Evolutionary conservation across 352 stramenopile genomes (phyloP), one percentile per base, ranked within the genome.

Genomic region (Halophytophthora batemanensis): DNA sequence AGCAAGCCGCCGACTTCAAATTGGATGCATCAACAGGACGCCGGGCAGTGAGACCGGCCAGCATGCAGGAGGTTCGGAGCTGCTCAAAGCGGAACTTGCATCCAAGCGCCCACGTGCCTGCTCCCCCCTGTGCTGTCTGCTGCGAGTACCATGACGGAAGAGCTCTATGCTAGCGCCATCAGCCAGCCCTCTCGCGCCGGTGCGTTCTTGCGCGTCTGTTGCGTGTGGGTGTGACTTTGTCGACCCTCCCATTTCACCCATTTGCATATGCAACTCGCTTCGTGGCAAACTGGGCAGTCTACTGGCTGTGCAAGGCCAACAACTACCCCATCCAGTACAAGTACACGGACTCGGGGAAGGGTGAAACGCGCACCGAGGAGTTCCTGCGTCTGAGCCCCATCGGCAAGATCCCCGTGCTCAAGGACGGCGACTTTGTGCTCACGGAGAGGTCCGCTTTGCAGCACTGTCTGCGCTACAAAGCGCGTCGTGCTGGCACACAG

Each of bases 221-320:
- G 4, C 25, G 4, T 31, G 25, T 31, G 25, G 4, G 25, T 8
- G 25, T 31, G 25, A 31, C 4, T 31, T 8, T 31, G 8, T 8
- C 25, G 8, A 8, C 25, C 4, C 25, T 8, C 8, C 25, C 25
- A 31, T 31, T 8, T 31, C 25, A 31, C 25, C 8, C 8, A 8
- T 31, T 10, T 31, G 25, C 25, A 8, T 31, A 8, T 31, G 25
- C 25, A 8, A 31, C 25, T 31, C 25, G 25, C 25, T 31, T 10
- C 25, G 8, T 31, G 25, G 8, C 25, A 8, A 31, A 31, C 25
- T 31, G 25, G 4, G 8, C 21, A 90, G 79, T 87, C 11, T 48
- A 64, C 48, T 90, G 79, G 79, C 68, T 90, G 18, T 87, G 76
- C 65, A 81, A 86, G 70, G 34, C 82, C 37, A 75, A 90, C 53